These are phyloP conservation scores for Chaetomium sp. DNA, from an alignment of 2,329 filamentous ascomycete genomes.

Conservation along the genomic window DNA sequence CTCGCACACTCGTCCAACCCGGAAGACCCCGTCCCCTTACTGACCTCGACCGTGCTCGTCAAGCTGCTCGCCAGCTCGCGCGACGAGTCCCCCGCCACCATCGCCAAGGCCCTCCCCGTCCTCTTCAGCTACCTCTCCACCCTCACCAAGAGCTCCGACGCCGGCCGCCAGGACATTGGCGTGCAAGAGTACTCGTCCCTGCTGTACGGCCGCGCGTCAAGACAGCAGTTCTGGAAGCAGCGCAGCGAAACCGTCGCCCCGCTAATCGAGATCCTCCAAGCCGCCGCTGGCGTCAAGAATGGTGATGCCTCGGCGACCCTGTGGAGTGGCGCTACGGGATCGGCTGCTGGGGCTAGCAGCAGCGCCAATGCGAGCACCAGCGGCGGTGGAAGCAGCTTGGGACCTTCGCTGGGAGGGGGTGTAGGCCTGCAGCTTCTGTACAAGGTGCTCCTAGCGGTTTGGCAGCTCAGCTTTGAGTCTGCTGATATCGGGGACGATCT, in stretches of 20 bases:
- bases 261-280: slow-evolving; percentile 72
- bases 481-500: slow-evolving; percentile 66
- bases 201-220: slow-evolving; percentile 65
- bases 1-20: slow-evolving; percentile 68
- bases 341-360: slow-evolving; percentile 11
- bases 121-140: slow-evolving; percentile 81
- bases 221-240: slow-evolving; percentile 86
- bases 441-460: slow-evolving; percentile 85
- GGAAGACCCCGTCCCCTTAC: slow-evolving; percentile 77
- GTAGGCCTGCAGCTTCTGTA: slow-evolving; percentile 91
- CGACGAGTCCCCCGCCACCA: slow-evolving; percentile 57
- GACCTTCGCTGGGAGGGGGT: slow-evolving; percentile 63
- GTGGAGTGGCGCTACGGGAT: slow-evolving; percentile 50
- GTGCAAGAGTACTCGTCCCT: slow-evolving; percentile 86
- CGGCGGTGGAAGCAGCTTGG: slow-evolving; percentile 50
- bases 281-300: slow-evolving; percentile 65
- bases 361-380: no score
- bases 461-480: slow-evolving; percentile 95
- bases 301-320: slow-evolving; percentile 56
- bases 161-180: slow-evolving; percentile 89
- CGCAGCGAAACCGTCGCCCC: slow-evolving; percentile 77
- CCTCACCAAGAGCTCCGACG: slow-evolving; percentile 77
- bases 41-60: slow-evolving; percentile 81
- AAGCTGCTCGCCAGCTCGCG: slow-evolving; percentile 66
- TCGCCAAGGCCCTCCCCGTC: slow-evolving; percentile 66